A percentile compares a stretch with the other conserved stretches of the same genome.
Conservation (phyloP, 805 yeast genomes). For the Starmerella cellae region DNA sequence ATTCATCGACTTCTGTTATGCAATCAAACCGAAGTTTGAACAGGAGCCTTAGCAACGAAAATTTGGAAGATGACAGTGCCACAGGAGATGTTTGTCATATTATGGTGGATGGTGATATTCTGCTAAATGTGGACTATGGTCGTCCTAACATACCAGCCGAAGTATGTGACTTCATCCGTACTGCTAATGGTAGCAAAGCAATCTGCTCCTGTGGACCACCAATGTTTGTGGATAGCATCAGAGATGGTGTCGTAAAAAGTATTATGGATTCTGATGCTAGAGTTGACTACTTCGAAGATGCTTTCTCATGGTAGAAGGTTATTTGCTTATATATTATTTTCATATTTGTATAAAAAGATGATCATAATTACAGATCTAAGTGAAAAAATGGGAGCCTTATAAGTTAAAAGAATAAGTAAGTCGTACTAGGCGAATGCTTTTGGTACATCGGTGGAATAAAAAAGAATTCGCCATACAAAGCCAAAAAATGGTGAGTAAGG, state of each 20-base stretch:
- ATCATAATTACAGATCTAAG: conserved; percentile 12
- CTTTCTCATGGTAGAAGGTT: conserved; percentile 25
- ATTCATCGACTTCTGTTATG: neutral
- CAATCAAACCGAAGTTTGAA: neutral
- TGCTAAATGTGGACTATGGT: conserved; percentile 13
- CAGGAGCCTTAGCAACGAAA: neutral
- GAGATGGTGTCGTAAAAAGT: conserved; percentile 30
- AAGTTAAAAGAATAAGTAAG: too few relatives aligned
- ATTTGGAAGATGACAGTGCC: neutral
- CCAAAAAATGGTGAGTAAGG: conserved; percentile 20
- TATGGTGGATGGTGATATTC: conserved; percentile 4
- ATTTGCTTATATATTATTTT: neutral
- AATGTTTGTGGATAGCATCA: conserved; percentile 40
- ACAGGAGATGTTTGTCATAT: conserved; percentile 5
- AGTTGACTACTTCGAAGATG: conserved; percentile 29
- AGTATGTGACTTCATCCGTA: conserved; percentile 15
- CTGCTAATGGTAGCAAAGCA: conserved; percentile 32
- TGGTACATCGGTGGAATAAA: neutral
- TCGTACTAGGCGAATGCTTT: too few relatives aligned
- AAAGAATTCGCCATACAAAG: neutral
- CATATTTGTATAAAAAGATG: neutral
- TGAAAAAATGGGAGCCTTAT: too few relatives aligned
- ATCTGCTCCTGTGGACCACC: conserved; percentile 52
- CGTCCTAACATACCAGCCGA: conserved; percentile 18
- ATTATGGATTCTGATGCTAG: conserved; percentile 20